These are phyloP conservation scores for Proliferodiscus dingleyae DNA, from an alignment of 2,329 filamentous ascomycete genomes.

Conservation along the genomic window DNA sequence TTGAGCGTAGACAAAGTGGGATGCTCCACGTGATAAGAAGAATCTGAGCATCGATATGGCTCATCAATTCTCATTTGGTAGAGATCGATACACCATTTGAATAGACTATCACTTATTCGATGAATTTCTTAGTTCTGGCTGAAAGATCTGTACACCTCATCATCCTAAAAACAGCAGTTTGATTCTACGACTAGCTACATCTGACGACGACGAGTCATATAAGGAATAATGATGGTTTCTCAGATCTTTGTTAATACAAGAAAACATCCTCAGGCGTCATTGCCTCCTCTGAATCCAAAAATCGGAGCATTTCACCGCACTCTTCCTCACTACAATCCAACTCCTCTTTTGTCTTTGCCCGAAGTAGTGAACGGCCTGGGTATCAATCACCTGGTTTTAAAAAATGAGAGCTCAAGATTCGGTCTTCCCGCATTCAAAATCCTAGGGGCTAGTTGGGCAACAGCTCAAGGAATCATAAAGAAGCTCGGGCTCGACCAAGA, in stretches of 20 bases:
- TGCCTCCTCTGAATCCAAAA: not conserved
- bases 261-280: not conserved
- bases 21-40: no score
- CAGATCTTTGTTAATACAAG: not conserved
- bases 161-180: no score
- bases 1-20: no score
- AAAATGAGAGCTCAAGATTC: conserved; percentile 66
- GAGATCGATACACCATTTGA: no score
- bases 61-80: no score
- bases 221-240: not conserved
- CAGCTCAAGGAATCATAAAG: conserved; percentile 51
- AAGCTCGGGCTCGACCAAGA: conserved; percentile 36
- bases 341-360: conserved; percentile 39
- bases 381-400: conserved; percentile 56
- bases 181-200: no score
- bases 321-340: conserved; percentile 1
- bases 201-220: no score
- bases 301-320: not conserved
- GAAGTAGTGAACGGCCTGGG: conserved; percentile 53
- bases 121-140: no score
- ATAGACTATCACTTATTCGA: no score
- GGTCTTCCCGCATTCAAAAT: conserved; percentile 76
- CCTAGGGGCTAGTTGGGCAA: conserved; percentile 72
- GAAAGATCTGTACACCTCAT: no score
- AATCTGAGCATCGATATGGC: no score